phyloP scores from a whole-genome alignment of 164 flowering plant genomes.

The Kalanchoe fedtschenkoi region DNA sequence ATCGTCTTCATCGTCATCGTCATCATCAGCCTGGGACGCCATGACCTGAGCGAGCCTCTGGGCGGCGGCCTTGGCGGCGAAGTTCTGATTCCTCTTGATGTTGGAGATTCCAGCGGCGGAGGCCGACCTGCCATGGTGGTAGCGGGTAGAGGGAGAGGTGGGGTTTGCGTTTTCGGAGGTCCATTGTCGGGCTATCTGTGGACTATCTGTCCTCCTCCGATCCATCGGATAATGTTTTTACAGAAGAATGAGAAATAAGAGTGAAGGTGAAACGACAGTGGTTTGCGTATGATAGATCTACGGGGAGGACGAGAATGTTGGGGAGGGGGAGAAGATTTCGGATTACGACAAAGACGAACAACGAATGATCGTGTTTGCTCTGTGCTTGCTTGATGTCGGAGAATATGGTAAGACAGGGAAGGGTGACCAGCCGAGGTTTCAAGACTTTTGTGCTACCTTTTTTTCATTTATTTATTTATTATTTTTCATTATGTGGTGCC shows the following conservation, averaged over 20 bases:
- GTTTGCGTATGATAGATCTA: no score
- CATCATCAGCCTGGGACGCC: constrained; percentile 52
- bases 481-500: no score
- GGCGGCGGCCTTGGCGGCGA: constrained; percentile 73
- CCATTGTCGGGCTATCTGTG: constrained; percentile 24
- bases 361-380: no score
- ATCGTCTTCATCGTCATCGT: constrained; percentile 40
- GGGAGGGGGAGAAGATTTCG: no score
- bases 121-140: constrained; percentile 30
- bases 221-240: no score
- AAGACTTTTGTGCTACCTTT: no score
- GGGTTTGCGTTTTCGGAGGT: constrained; percentile 20
- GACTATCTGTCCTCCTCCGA: constrained; percentile 19
- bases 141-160: constrained; percentile 25
- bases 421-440: no score
- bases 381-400: no score
- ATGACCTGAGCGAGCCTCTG: constrained; percentile 76
- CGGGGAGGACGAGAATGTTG: neutral
- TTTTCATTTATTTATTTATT: no score
- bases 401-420: no score
- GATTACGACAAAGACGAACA: no score
- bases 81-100: constrained; percentile 50
- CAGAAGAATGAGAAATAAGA: no score
- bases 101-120: constrained; percentile 38
- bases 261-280: neutral